Evolutionary conservation across 371 early-diverging fungal genomes (phyloP).

Genomic region (Rhizopus microsporus): DNA sequence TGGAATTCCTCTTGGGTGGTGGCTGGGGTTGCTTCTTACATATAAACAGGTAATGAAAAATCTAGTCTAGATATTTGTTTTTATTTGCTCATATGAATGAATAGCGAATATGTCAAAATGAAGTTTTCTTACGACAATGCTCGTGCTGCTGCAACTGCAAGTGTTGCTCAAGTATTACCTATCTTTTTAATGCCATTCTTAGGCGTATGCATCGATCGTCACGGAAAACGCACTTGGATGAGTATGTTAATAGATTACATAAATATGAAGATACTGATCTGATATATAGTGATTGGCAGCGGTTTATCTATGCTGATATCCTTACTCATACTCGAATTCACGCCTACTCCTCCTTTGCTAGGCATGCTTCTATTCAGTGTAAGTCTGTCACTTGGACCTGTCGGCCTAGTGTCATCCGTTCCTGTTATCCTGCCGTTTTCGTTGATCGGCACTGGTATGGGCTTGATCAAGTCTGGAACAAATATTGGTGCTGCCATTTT

Average conservation of each 20-base stretch:
- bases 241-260: constrained; percentile 23
- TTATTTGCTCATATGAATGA: constrained; percentile 1
- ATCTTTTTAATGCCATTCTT: constrained; percentile 64
- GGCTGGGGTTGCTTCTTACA: constrained; percentile 71
- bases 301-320: constrained; percentile 40
- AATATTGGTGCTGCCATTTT: constrained; percentile 63
- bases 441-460: constrained; percentile 66
- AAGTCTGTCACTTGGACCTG: constrained; percentile 64
- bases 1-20: constrained; percentile 62
- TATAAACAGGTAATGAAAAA: constrained; percentile 51
- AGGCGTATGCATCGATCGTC: constrained; percentile 58
- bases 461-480: constrained; percentile 62
- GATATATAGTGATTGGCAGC: constrained; percentile 41
- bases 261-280: neutral
- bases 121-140: constrained; percentile 53
- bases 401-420: constrained; percentile 61
- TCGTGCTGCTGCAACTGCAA: constrained; percentile 60
- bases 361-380: constrained; percentile 62
- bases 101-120: constrained; percentile 61
- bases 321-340: constrained; percentile 52
- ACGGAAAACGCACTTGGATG: constrained; percentile 52
- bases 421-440: constrained; percentile 58
- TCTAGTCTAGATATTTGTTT: neutral
- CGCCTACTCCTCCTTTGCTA: constrained; percentile 46
- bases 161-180: constrained; percentile 64